A percentile compares a stretch with the other conserved stretches of the same genome.
phyloP scores from a whole-genome alignment of 331 rosid species.

The Telfairia occidentalis region DNA sequence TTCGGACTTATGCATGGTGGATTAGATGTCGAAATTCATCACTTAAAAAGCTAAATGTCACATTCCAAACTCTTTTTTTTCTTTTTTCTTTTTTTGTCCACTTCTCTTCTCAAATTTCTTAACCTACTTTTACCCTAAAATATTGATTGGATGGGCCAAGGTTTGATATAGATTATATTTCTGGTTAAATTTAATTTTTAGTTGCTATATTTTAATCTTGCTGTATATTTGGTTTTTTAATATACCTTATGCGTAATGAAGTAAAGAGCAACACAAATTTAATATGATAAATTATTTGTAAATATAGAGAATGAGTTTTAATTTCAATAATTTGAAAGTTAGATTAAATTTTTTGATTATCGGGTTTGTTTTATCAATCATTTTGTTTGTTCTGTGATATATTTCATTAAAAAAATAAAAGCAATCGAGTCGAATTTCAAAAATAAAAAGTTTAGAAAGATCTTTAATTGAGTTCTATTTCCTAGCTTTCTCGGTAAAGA shows the following conservation, averaged over 20 bases:
- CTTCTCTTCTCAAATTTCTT: neutral
- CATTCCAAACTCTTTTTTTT: neutral
- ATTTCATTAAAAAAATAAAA: no score
- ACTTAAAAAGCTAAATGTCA: neutral
- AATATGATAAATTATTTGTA: neutral
- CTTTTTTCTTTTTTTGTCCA: no score
- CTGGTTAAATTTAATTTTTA: neutral
- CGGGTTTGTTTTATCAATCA: no score
- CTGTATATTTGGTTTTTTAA: neutral
- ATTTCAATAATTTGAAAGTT: no score
- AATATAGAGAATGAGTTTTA: no score
- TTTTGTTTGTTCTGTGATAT: no score
- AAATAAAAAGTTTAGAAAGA: neutral
- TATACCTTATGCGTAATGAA: no score
- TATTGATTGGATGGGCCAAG: neutral
- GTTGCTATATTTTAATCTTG: neutral
- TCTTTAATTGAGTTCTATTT: neutral
- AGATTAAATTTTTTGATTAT: no score
- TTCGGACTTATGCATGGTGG: neutral
- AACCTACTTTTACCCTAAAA: neutral
- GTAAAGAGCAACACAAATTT: neutral
- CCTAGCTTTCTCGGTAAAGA: neutral
- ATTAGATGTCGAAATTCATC: neutral
- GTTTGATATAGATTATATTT: neutral
- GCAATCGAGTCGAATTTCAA: neutral